A percentile compares a stretch with the other conserved stretches of the same genome.
Conservation (phyloP, 2,329 filamentous ascomycete species). For the Pyrenophora seminiperda region DNA sequence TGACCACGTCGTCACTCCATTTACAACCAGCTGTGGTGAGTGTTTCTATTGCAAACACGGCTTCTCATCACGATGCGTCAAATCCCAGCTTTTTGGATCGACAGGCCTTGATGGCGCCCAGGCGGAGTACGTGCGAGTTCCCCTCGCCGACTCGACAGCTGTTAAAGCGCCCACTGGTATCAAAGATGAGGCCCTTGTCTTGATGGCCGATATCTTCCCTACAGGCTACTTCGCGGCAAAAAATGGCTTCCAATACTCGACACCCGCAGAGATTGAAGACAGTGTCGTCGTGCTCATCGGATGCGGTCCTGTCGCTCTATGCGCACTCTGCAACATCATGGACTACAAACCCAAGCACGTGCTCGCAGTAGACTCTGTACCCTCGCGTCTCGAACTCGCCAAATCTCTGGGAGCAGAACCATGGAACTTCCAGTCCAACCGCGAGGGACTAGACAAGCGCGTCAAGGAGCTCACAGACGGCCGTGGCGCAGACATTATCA, state of each 20-base stretch:
- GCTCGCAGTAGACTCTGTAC: slow-evolving; percentile 79
- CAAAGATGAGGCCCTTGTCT: slow-evolving; percentile 73
- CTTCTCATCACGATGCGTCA: slow-evolving; percentile 76
- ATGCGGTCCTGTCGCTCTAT: slow-evolving; percentile 80
- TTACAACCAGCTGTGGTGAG: slow-evolving; percentile 65
- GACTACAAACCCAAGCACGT: slow-evolving; percentile 76
- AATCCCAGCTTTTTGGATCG: slow-evolving; percentile 73
- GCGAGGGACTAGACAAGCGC: slow-evolving; percentile 67
- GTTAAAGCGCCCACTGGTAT: slow-evolving; percentile 74
- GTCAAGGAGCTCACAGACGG: slow-evolving; percentile 78
- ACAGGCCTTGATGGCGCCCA: slow-evolving; percentile 74
- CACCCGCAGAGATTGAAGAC: slow-evolving; percentile 62
- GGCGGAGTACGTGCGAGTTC: slow-evolving; percentile 75
- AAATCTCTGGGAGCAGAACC: slow-evolving; percentile 77
- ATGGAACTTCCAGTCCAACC: slow-evolving; percentile 74
- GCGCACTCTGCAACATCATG: slow-evolving; percentile 77
- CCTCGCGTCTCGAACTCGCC: slow-evolving; percentile 74
- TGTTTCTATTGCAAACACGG: slow-evolving; percentile 87
- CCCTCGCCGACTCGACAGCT: slow-evolving; percentile 79
- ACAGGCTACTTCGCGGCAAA: slow-evolving; percentile 79
- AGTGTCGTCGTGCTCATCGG: slow-evolving; percentile 80
- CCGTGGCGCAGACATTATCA: slow-evolving; percentile 81
- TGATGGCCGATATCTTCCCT: slow-evolving; percentile 95
- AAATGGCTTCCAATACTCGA: slow-evolving; percentile 73
- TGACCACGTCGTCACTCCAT: slow-evolving; percentile 81